Evolutionary conservation across 257 asterid species (phyloP).

Genomic region (Prunella vulgaris): DNA sequence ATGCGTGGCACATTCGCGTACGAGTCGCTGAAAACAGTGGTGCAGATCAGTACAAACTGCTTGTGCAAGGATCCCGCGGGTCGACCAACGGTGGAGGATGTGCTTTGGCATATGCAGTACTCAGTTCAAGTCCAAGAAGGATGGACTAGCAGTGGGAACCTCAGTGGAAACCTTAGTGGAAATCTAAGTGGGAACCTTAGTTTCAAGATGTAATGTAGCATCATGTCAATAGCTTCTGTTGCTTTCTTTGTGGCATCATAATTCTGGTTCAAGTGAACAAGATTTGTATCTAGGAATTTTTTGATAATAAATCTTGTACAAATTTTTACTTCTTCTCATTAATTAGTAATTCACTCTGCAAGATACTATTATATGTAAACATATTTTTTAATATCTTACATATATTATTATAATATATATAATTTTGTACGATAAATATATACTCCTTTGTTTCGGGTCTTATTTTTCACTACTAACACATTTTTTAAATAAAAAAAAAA

Average conservation of each 20-base stretch:
- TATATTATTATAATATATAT: too few relatives aligned
- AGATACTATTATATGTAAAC: too few relatives aligned
- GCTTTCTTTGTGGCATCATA: background rate
- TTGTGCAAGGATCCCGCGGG: slow-evolving; percentile 51
- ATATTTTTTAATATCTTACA: too few relatives aligned
- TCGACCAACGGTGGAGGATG: slow-evolving; percentile 89
- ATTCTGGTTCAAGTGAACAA: background rate
- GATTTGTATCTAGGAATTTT: slow-evolving; percentile 24
- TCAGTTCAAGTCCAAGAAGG: slow-evolving; percentile 99
- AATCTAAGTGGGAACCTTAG: slow-evolving; percentile 36
- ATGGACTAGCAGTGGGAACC: slow-evolving; percentile 79
- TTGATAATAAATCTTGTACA: slow-evolving; percentile 13
- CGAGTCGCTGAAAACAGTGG: slow-evolving; percentile 77
- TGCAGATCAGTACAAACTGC: slow-evolving; percentile 74
- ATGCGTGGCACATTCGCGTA: slow-evolving; percentile 82
- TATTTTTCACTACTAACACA: too few relatives aligned
- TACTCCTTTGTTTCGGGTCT: too few relatives aligned
- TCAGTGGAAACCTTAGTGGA: slow-evolving; percentile 51
- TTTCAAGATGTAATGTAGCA: slow-evolving; percentile 33
- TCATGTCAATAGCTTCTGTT: slow-evolving; percentile 1
- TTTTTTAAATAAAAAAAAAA: too few relatives aligned
- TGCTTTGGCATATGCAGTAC: slow-evolving; percentile 98
- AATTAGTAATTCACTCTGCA: background rate
- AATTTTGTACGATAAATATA: too few relatives aligned
- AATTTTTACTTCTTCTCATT: background rate